Percentiles rank a stretch among this genome's conserved stretches.
Conservation (phyloP, 108 stramenopile genomes). For the Fragilariopsis cylindrus region DNA sequence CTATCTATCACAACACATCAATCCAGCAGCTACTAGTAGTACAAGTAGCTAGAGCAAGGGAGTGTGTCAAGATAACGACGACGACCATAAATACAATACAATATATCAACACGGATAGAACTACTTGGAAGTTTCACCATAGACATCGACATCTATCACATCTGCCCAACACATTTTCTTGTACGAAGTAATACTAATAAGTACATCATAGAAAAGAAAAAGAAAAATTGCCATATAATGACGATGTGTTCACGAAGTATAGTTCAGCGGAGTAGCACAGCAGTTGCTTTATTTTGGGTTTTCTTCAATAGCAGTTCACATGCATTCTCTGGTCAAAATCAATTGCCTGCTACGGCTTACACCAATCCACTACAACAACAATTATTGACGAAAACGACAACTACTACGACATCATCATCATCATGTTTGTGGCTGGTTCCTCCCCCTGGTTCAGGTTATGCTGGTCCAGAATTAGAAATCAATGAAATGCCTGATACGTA, state of each 20-base stretch:
- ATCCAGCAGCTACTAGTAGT: too few species aligned
- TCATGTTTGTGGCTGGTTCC: slow-evolving; percentile 25
- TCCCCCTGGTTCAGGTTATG: slow-evolving; percentile 65
- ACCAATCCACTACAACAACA: too few species aligned
- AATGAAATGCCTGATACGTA: slow-evolving; percentile 67
- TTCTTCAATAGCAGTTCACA: background rate
- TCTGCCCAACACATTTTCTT: too few species aligned
- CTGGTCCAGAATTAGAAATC: slow-evolving; percentile 50
- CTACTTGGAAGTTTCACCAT: too few species aligned
- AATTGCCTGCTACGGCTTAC: background rate
- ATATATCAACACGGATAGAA: too few species aligned
- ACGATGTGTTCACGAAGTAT: slow-evolving; percentile 7
- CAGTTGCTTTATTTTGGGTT: background rate
- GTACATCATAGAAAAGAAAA: background rate
- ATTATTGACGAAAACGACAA: too few species aligned
- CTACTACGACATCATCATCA: background rate
- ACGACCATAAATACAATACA: too few species aligned
- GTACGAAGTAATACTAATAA: too few species aligned
- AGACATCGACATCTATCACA: too few species aligned
- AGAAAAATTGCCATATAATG: background rate
- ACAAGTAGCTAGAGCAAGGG: too few species aligned
- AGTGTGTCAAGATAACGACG: too few species aligned
- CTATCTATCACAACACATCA: too few species aligned
- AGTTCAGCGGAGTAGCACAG: background rate
- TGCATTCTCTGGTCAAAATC: background rate